These are phyloP conservation scores for Colletotrichum limetticola DNA, from an alignment of 2,329 filamentous ascomycete species.

Conservation along the genomic window DNA sequence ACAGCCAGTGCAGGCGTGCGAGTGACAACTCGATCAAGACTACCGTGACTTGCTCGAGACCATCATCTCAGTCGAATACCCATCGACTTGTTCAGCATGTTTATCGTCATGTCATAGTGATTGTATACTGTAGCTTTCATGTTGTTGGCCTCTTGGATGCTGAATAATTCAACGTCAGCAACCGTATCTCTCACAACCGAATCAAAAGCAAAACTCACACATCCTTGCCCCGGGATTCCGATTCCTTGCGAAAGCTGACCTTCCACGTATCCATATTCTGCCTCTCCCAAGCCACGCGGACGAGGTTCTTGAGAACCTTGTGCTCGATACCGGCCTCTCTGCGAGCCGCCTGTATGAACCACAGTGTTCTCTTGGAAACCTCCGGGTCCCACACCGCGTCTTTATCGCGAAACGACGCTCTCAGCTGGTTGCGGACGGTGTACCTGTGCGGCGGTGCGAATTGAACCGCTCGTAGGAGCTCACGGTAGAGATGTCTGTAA, in stretches of 20 bases:
- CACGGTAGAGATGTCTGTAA: constrained; percentile 77
- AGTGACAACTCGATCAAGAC: background rate
- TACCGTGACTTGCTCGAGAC: background rate
- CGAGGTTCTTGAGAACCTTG: constrained; percentile 75
- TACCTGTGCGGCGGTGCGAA: constrained; percentile 76
- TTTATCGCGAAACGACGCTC: constrained; percentile 67
- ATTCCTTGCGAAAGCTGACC: constrained; percentile 15
- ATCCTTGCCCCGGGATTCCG: constrained; percentile 21
- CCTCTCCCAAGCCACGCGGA: constrained; percentile 54
- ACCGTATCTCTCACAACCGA: background rate
- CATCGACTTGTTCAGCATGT: constrained; percentile 81
- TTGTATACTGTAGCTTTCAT: constrained; percentile 54
- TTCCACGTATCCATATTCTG: constrained; percentile 44
- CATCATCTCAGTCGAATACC: constrained; percentile 68
- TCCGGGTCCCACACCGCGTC: constrained; percentile 57
- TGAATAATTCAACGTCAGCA: background rate
- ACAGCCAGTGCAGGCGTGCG: background rate
- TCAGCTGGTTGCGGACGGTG: constrained; percentile 68
- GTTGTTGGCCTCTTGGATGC: constrained; percentile 22
- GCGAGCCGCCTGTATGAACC: constrained; percentile 76
- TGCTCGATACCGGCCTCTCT: constrained; percentile 76
- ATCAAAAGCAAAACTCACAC: constrained; percentile 32
- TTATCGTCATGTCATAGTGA: constrained; percentile 76
- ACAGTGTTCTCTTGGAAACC: constrained; percentile 72
- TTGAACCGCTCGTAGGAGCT: constrained; percentile 75